Evolutionary conservation across 2,329 filamentous ascomycete species (phyloP).

Genomic region (Monilinia polystroma): DNA sequence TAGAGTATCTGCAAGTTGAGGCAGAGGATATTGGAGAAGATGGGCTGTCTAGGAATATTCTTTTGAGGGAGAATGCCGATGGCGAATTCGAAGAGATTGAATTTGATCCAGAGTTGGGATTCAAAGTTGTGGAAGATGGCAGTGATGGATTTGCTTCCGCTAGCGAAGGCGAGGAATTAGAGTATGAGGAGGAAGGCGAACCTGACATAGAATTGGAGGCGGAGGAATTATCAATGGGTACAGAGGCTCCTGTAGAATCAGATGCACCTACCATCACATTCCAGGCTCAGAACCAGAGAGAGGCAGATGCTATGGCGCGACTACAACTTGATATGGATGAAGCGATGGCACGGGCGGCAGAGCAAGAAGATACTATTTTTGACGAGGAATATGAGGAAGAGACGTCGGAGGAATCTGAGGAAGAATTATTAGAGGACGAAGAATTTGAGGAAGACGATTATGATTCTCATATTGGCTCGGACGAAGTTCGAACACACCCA

Average conservation of each 20-base stretch:
- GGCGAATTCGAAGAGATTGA: slow-evolving; percentile 63
- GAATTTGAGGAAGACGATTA: slow-evolving; percentile 32
- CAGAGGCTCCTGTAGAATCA: slow-evolving; percentile 34
- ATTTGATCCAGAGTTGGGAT: slow-evolving; percentile 34
- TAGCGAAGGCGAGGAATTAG: neutral
- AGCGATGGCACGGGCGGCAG: slow-evolving; percentile 32
- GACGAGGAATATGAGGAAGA: slow-evolving; percentile 31
- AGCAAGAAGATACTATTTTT: slow-evolving; percentile 31
- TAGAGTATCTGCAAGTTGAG: slow-evolving; percentile 43
- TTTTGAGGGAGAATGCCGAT: slow-evolving; percentile 56
- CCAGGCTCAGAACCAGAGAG: slow-evolving; percentile 37
- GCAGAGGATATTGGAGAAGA: slow-evolving; percentile 50
- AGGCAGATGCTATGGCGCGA: slow-evolving; percentile 38
- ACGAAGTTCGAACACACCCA: slow-evolving; percentile 64
- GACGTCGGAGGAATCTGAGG: slow-evolving; percentile 29
- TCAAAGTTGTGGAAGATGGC: slow-evolving; percentile 40
- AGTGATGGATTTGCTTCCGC: slow-evolving; percentile 20
- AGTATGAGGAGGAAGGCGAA: slow-evolving; percentile 7
- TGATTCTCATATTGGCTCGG: slow-evolving; percentile 35
- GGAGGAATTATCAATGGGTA: slow-evolving; percentile 33
- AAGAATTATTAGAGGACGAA: slow-evolving; percentile 36
- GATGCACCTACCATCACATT: slow-evolving; percentile 28
- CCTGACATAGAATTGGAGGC: slow-evolving; percentile 40
- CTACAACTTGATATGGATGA: slow-evolving; percentile 39
- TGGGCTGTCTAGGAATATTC: slow-evolving; percentile 45